A percentile compares a stretch with the other conserved stretches of the same genome.
These are phyloP conservation scores for Sugiyamaella sp. DNA, from an alignment of 1,139 yeast genomes.

Conservation along the genomic window DNA sequence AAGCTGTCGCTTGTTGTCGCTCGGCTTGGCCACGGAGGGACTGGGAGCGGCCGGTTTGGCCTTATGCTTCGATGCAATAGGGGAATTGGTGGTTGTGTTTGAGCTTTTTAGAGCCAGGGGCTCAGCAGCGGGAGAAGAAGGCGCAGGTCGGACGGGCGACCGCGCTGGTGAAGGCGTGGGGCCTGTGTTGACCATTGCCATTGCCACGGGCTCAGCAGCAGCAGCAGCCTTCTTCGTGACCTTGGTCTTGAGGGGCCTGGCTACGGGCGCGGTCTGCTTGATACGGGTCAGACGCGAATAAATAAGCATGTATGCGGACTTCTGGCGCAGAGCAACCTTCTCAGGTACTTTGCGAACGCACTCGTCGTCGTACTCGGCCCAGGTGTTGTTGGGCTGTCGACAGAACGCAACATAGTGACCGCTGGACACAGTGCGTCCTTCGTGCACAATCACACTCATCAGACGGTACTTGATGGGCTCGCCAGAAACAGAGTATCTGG, in stretches of 20 bases:
- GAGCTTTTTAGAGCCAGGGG: neutral
- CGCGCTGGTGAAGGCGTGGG: neutral
- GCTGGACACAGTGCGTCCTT: conserved; percentile 86
- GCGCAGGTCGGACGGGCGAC: neutral
- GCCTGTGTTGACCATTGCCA: neutral
- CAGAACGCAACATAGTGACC: conserved; percentile 95
- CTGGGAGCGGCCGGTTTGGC: neutral
- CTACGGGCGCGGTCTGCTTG: conserved; percentile 10
- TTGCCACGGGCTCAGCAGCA: too few relatives aligned
- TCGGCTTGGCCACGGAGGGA: neutral
- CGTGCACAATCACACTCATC: conserved; percentile 88
- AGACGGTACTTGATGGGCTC: conserved; percentile 69
- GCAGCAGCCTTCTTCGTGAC: too few relatives aligned
- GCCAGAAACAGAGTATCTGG: conserved; percentile 54
- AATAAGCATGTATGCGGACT: conserved; percentile 81
- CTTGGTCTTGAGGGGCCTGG: conserved; percentile 13
- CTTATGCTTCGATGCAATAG: conserved; percentile 5
- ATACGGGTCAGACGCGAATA: conserved; percentile 53
- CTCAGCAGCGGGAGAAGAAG: conserved; percentile 1
- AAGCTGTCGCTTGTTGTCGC: conserved; percentile 12
- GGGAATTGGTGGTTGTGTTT: neutral
- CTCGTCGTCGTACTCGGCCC: conserved; percentile 97
- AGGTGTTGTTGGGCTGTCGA: conserved; percentile 77
- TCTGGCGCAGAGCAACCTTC: conserved; percentile 74
- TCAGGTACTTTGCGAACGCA: conserved; percentile 74